phyloP scores from a whole-genome alignment of 108 stramenopile species.

The Nitzschia inconspicua region DNA sequence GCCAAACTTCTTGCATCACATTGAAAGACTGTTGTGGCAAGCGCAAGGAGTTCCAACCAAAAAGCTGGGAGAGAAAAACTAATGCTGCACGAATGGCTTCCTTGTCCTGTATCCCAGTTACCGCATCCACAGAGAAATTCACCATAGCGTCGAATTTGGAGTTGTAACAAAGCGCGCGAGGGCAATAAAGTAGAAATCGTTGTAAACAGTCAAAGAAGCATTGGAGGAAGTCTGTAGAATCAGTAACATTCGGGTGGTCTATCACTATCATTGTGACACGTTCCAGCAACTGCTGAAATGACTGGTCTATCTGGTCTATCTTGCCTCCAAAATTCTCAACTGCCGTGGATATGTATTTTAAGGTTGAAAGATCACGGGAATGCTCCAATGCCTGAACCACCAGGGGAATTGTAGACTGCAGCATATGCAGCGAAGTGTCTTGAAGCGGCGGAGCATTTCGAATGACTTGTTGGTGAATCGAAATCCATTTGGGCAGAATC shows the following conservation, averaged over 20 bases:
- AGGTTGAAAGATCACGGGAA: constrained; percentile 29
- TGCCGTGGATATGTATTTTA: constrained; percentile 50
- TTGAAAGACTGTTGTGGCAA: constrained; percentile 2
- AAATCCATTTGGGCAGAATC: constrained; percentile 10
- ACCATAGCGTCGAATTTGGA: constrained; percentile 34
- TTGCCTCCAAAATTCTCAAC: constrained; percentile 54
- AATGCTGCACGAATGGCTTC: constrained; percentile 42
- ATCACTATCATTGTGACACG: constrained; percentile 39
- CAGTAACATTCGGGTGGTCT: constrained; percentile 19
- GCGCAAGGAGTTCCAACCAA: constrained; percentile 52
- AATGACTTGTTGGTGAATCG: constrained; percentile 46
- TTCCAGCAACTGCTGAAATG: constrained; percentile 34
- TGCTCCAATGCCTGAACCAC: constrained; percentile 56
- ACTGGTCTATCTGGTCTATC: constrained; percentile 1
- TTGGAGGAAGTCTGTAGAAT: constrained; percentile 34
- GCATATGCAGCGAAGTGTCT: constrained; percentile 4
- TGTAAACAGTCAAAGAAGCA: constrained; percentile 47
- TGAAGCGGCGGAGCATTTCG: constrained; percentile 35
- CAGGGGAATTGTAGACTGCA: constrained; percentile 45
- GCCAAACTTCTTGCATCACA: constrained; percentile 16
- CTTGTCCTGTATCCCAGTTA: constrained; percentile 51
- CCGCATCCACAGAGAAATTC: constrained; percentile 39
- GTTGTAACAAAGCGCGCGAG: constrained; percentile 34
- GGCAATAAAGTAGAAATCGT: constrained; percentile 57
- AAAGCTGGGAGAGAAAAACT: constrained; percentile 56